Evolutionary conservation across 164 flowering plant genomes (phyloP).

Genomic region (Echeveria elegans): DNA sequence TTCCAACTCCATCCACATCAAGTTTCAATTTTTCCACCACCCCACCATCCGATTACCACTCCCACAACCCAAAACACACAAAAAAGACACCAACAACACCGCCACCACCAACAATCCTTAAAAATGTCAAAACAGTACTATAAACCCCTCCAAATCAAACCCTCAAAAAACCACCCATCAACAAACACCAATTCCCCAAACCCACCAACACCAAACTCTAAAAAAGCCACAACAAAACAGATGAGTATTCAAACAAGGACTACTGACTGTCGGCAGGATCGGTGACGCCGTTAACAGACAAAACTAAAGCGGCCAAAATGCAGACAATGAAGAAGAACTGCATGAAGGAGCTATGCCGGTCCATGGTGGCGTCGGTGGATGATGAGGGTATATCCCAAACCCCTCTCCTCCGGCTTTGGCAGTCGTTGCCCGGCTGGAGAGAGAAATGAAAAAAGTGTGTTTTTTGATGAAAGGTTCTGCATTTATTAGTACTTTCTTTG

Average conservation of each 20-base stretch:
- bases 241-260: not conserved
- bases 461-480: not conserved
- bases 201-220: not conserved
- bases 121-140: not conserved
- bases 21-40: not conserved
- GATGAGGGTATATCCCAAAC: not conserved
- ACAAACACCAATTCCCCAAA: not conserved
- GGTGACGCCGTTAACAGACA: not conserved
- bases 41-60: not conserved
- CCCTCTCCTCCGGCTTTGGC: conserved; percentile 1
- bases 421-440: not conserved
- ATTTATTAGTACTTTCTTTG: not conserved
- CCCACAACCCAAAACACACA: not conserved
- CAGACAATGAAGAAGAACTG: not conserved
- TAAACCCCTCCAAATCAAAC: not conserved
- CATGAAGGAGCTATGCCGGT: not conserved
- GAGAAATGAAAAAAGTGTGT: not conserved
- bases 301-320: not conserved
- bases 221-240: not conserved
- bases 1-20: not conserved
- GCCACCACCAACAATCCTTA: not conserved
- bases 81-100: not conserved
- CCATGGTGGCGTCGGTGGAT: not conserved
- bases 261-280: conserved; percentile 6
- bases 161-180: too few relatives aligned